Evolutionary conservation across 2,329 filamentous ascomycete species (phyloP).

Genomic region (Penicillium sp.): DNA sequence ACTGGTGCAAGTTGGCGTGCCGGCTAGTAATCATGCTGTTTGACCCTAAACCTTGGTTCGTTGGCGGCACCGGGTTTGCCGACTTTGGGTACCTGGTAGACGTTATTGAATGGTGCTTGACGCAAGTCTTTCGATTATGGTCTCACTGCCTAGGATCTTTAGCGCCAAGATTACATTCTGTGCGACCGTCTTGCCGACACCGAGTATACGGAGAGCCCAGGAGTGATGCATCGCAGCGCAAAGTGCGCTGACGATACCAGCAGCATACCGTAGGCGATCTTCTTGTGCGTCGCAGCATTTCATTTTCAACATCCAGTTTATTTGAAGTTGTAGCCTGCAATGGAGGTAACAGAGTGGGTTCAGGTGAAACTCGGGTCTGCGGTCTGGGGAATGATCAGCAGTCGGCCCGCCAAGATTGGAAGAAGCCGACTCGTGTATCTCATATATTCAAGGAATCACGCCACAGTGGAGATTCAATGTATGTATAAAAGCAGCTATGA

Average conservation of each 20-base stretch:
- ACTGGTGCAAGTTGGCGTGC: background rate
- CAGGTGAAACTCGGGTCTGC: background rate
- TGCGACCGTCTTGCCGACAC: conserved; percentile 45
- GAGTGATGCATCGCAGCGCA: conserved; percentile 27
- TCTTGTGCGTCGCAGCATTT: conserved; percentile 22
- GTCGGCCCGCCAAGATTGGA: background rate
- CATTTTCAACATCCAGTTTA: background rate
- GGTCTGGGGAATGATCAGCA: background rate
- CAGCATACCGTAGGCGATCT: conserved; percentile 28
- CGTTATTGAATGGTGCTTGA: background rate
- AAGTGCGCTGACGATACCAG: conserved; percentile 29
- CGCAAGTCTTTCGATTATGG: background rate
- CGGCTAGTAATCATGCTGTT: background rate
- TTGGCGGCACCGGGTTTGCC: too few relatives aligned
- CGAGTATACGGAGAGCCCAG: conserved; percentile 44
- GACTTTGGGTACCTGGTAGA: background rate
- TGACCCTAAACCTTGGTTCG: background rate
- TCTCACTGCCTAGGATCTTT: conserved; percentile 24
- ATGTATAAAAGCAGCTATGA: too few relatives aligned
- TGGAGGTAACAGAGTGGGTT: background rate
- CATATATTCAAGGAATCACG: too few relatives aligned
- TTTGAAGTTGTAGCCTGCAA: background rate
- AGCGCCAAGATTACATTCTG: conserved; percentile 25
- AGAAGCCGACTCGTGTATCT: background rate
- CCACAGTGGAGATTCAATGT: too few relatives aligned